Evolutionary conservation across 129 eudicot genomes (phyloP), one percentile per base, ranked within the genome.

Genomic region (Lactuca saligna): DNA sequence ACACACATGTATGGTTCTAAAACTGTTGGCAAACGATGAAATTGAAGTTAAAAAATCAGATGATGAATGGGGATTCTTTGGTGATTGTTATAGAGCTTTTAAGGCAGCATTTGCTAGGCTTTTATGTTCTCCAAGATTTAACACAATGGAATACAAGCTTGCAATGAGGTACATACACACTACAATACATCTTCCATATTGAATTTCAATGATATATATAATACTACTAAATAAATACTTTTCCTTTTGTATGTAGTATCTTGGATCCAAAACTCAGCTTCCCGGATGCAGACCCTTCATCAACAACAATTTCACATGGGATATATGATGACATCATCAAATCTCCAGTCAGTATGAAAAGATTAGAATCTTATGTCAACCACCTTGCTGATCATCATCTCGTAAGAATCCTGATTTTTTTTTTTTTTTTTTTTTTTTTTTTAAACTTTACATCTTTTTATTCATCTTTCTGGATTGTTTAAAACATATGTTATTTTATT

Each of bases 1-100:
- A 67, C 91, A 94, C 58, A 87, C 97, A 3, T 94, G 99, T 75
- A 94, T 94, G 99, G 70, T 85, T 58, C 73, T 94, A 53, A 89
- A 80, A 85, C 83, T 96, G 41, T 74, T 94, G 49, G 81, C 85
- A 44, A 83, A 68, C 51, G 94, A 87, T 72, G 97, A 89, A 51
- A 80, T 93, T 53, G 92, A 85, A 84, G 81, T 78, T 68, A 77
- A 58, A 15, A 84, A 73, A 49, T 76, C 83, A 4, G 87, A 86
- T 65, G 87, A 86, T 65, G 80, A 82, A 20, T 83, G 82, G 80
- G 98, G 98, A 8, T 88, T 86, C 66, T 71, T 89, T 29, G 78
- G 84, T 68, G 93, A 88, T 55, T 87, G 57, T 61, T 90, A 89
- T 75, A 85, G 77, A 82, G 98, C 76, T 63, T 94, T 90, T 82